A percentile compares a stretch with the other conserved stretches of the same genome.
Evolutionary conservation across 176 grass and related monocot genomes (phyloP).

Genomic region (Musa schizocarpa): DNA sequence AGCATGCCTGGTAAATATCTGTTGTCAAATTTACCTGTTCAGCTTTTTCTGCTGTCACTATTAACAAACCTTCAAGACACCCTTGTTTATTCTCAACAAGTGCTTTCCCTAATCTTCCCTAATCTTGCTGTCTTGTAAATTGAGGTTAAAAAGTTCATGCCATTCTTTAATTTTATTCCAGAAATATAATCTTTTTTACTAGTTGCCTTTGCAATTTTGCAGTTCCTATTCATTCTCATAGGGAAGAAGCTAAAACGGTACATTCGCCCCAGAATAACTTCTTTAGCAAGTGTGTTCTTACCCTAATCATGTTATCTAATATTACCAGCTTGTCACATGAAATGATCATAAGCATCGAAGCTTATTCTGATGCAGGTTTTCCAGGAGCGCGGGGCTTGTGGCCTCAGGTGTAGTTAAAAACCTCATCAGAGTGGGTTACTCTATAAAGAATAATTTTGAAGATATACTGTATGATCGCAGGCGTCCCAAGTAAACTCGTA

Average conservation of each 20-base stretch:
- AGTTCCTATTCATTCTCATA: background rate
- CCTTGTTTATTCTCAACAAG: background rate
- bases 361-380: slow-evolving; percentile 43
- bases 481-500: slow-evolving; percentile 55
- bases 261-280: background rate
- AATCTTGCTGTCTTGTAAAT: too few relatives aligned
- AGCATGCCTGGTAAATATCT: background rate
- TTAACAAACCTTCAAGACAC: background rate
- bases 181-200: background rate
- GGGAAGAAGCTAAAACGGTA: background rate
- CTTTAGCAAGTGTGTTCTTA: background rate
- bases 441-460: slow-evolving; percentile 63
- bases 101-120: background rate
- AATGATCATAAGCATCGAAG: background rate
- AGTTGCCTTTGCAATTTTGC: background rate
- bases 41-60: too few relatives aligned
- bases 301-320: background rate
- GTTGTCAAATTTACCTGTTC: background rate
- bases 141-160: background rate
- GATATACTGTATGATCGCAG: slow-evolving; percentile 71
- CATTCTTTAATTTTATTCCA: background rate
- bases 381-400: slow-evolving; percentile 68
- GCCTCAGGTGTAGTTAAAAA: slow-evolving; percentile 70
- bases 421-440: slow-evolving; percentile 66
- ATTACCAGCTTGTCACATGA: background rate